Percentiles rank a stretch among this genome's conserved stretches.
phyloP scores from a whole-genome alignment of 495 filamentous ascomycete genomes.

The Niebla homalea region DNA sequence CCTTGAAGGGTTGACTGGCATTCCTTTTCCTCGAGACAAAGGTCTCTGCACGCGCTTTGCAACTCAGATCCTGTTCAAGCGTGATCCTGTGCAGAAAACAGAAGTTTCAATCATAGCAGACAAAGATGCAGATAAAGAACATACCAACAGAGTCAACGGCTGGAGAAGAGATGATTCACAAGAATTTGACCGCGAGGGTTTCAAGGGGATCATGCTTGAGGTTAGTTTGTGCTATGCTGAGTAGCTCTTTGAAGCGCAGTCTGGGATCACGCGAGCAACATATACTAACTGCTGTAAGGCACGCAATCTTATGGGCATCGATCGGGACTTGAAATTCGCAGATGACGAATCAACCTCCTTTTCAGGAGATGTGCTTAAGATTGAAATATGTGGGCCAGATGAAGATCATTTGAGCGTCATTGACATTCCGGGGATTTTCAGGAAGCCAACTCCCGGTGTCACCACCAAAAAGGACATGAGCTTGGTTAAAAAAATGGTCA shows the following conservation, averaged over 20 bases:
- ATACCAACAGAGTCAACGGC: slow-evolving; percentile 7
- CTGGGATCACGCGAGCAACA: background rate
- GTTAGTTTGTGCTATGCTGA: slow-evolving; percentile 12
- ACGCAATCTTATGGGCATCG: slow-evolving; percentile 20
- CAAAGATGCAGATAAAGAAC: slow-evolving; percentile 11
- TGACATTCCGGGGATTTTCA: slow-evolving; percentile 41
- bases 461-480: slow-evolving; percentile 21
- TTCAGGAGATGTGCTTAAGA: slow-evolving; percentile 34
- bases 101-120: slow-evolving; percentile 21
- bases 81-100: slow-evolving; percentile 9
- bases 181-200: slow-evolving; percentile 1
- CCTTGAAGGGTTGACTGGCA: slow-evolving; percentile 29
- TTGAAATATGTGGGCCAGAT: slow-evolving; percentile 36
- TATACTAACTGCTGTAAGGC: slow-evolving; percentile 10
- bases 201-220: slow-evolving; percentile 21
- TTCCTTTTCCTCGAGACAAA: slow-evolving; percentile 31
- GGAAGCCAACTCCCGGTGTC: slow-evolving; percentile 22
- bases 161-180: slow-evolving; percentile 2
- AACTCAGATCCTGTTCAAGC: slow-evolving; percentile 37
- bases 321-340: slow-evolving; percentile 1
- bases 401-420: slow-evolving; percentile 37
- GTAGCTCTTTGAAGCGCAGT: background rate
- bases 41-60: slow-evolving; percentile 34
- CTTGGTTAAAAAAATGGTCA: slow-evolving; percentile 28
- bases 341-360: slow-evolving; percentile 21